Conservation (phyloP, 1,284 basidiomycete genomes). For the Erythrobasidium hasegawianum region DNA sequence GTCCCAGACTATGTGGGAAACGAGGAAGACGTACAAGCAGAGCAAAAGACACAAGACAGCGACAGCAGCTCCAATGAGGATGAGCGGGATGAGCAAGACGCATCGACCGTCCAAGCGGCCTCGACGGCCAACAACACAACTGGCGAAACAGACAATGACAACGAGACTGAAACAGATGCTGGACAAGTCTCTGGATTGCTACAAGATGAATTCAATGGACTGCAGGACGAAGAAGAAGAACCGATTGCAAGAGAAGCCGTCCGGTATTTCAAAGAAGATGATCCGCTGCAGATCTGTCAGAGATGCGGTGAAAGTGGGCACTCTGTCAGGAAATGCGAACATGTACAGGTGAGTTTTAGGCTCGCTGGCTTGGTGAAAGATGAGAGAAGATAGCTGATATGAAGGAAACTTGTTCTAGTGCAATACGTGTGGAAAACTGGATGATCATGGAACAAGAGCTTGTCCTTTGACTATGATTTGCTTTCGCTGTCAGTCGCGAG, state of each 20-base stretch:
- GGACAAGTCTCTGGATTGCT: too few species aligned
- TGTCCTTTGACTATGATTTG: slow-evolving; percentile 33
- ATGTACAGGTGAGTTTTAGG: slow-evolving; percentile 20
- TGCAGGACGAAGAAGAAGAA: neutral
- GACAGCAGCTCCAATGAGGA: neutral
- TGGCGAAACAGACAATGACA: neutral
- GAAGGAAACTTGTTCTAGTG: too few species aligned
- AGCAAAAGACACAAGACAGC: neutral
- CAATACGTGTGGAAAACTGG: slow-evolving; percentile 32
- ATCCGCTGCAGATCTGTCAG: slow-evolving; percentile 28
- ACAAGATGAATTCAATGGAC: neutral
- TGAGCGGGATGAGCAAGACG: neutral
- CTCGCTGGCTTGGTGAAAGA: neutral
- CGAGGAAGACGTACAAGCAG: slow-evolving; percentile 10
- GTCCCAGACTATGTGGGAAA: slow-evolving; percentile 25
- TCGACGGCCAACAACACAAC: neutral
- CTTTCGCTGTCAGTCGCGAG: slow-evolving; percentile 29
- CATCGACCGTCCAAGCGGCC: neutral
- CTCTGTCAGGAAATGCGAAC: slow-evolving; percentile 29
- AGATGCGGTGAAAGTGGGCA: slow-evolving; percentile 35
- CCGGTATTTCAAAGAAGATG: slow-evolving; percentile 35
- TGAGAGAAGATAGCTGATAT: neutral
- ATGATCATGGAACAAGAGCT: slow-evolving; percentile 29
- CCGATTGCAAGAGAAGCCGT: neutral
- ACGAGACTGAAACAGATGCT: neutral